A percentile compares a stretch with the other conserved stretches of the same genome.
These are phyloP conservation scores for Plasmodium vivax DNA, from an alignment of 169 alveolate genomes.

Conservation along the genomic window DNA sequence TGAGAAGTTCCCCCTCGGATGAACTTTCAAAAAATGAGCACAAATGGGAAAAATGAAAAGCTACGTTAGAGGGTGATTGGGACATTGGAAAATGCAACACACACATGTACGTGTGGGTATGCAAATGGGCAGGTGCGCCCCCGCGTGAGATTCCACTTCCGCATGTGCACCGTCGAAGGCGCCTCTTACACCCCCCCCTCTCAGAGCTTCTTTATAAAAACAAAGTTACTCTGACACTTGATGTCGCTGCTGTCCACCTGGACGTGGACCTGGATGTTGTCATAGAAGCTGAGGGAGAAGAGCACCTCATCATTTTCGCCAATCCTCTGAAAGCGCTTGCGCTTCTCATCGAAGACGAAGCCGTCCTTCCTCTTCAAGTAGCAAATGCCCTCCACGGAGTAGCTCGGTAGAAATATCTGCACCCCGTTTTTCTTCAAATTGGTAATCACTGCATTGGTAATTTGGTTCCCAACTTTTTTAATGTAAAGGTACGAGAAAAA, in stretches of 20 bases:
- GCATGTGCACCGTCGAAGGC: neutral
- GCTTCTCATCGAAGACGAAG: conserved; percentile 52
- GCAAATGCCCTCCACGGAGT: conserved; percentile 60
- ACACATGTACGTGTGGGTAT: neutral
- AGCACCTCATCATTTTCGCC: conserved; percentile 25
- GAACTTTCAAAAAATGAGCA: neutral
- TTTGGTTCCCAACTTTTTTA: conserved; percentile 71
- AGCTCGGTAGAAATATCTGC: conserved; percentile 23
- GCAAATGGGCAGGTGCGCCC: neutral
- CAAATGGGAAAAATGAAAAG: neutral
- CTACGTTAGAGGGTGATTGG: neutral
- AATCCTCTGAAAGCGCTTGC: conserved; percentile 25
- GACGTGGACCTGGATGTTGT: conserved; percentile 60
- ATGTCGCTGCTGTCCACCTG: conserved; percentile 58
- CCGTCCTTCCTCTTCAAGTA: conserved; percentile 69
- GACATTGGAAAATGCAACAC: neutral
- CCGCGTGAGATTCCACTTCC: neutral
- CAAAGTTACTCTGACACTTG: conserved; percentile 68
- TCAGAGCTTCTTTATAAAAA: conserved; percentile 37
- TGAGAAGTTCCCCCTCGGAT: neutral
- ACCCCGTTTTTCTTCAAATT: conserved; percentile 70
- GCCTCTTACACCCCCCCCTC: neutral
- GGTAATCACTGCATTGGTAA: conserved; percentile 61
- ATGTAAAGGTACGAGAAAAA: conserved; percentile 70
- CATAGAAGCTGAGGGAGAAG: conserved; percentile 49